Evolutionary conservation across 1,139 yeast species (phyloP), one percentile per base, ranked within the genome.

Genomic region (Sugiyamaella pinicola): DNA sequence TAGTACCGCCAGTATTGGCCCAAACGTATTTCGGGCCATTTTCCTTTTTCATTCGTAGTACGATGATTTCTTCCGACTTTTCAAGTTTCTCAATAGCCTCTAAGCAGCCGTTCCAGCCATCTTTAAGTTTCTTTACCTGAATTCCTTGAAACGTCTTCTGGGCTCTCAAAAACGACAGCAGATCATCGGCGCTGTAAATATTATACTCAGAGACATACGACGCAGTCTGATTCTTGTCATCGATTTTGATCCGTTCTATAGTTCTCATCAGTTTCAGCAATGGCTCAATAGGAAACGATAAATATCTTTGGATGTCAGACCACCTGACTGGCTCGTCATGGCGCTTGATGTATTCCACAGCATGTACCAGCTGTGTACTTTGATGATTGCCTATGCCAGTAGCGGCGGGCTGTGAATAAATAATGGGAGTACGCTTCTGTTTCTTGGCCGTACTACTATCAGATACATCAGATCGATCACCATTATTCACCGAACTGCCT

Each of bases 41-140:
- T 64, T 93, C 99, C 75, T 95, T 93, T 65, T 91, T 90, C 42
- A 95, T 89, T 54, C 96, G 79, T 61, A 89, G 74, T 2, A 93
- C 96, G 42, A 93, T 76, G 39, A 91, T 83, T 61, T 87, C 85
- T 56, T 85, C 81, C 52, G 85, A 84, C 52, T 78, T 77, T 66
- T 93, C 98, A 43, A 93, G 74, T 61, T 85, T 84, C 47, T 83
- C 83, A 26, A 93, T 82, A 0, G 95, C 87, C 5, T 81, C 82
- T 45, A 85, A 69, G 67, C 96, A 91, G n/a, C 91, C 95, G 49
- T 87, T 80, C 99, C 99, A 95, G 18, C 99, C 99, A 67, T 95
- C 99, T 64, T 84, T 85, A 55, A 95, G 76, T 64, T 91, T 96
- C 65, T 88, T 88, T 28, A 93, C 96, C 0, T 90, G 76, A 1